Conservation (phyloP, 2,329 filamentous ascomycete genomes). For the Beauveria rudraprayagi region DNA sequence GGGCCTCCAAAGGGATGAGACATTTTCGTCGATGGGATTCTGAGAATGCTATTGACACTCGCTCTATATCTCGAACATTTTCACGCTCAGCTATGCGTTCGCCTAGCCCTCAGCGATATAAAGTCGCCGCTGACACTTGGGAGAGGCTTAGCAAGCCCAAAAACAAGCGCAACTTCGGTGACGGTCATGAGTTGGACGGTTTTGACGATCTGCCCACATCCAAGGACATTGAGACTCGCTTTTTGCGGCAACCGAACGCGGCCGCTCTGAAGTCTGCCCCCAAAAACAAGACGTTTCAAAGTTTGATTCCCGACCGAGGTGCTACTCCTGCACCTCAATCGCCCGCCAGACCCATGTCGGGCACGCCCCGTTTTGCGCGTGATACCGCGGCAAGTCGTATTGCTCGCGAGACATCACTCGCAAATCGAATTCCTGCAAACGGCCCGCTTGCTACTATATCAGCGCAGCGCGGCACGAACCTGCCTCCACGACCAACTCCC, state of each 20-base stretch:
- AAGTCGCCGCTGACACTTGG: constrained; percentile 42
- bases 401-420: constrained; percentile 53
- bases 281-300: constrained; percentile 50
- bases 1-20: constrained; percentile 61
- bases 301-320: constrained; percentile 45
- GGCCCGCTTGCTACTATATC: constrained; percentile 47
- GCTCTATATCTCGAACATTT: constrained; percentile 48
- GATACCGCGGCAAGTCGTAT: constrained; percentile 59
- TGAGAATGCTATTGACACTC: constrained; percentile 54
- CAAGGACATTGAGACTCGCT: constrained; percentile 70
- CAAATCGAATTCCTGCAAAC: constrained; percentile 48
- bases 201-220: constrained; percentile 96
- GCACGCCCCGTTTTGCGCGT: constrained; percentile 54
- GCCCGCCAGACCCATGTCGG: constrained; percentile 45
- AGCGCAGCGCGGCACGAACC: constrained; percentile 45
- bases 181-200: constrained; percentile 82
- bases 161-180: constrained; percentile 59
- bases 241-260: constrained; percentile 67
- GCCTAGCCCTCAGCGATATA: constrained; percentile 48
- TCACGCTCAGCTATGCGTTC: constrained; percentile 52
- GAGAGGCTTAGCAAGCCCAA: constrained; percentile 66
- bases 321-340: constrained; percentile 45
- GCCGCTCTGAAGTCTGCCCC: constrained; percentile 57
- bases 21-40: constrained; percentile 76
- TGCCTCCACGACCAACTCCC: constrained; percentile 41